Base-by-base conservation (phyloP, 768 basidiomycete species). In the Auricularia cornea region DNA sequence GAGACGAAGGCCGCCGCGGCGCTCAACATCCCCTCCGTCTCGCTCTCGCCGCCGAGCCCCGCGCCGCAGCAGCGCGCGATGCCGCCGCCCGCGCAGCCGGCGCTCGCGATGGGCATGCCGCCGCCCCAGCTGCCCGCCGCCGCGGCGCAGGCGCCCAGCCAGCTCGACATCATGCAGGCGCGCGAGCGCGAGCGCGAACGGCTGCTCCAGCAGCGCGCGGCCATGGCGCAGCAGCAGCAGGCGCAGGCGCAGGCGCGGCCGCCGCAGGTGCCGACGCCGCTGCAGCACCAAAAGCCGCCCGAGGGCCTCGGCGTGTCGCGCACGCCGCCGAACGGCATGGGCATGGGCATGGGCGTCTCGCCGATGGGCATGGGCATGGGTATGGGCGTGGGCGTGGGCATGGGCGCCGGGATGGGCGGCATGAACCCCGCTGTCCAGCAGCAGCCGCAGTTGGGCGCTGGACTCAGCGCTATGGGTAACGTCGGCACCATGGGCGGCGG, bases 1-100 rank as follows among this genome's bases (percentile, higher is more conserved):
- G 88, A 90, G 66, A 75, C 74, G 48, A 86, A 84, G 68, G 64
- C 68, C 30, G 54, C 54, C 16, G 54, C 54, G 26, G 28, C 23
- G 26, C 16, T 57, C 44, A 18, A 48, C 44, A 48, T 48, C 44
- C 44, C 44, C 44, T 18, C 44, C 44, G 44, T 48, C 16, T 48
- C 44, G 20, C 44, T 48, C 44, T 48, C 44, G 11, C 44, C 44
- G 23, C 44, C 44, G 6, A 48, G 23, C 6, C 44, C 44, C 6
- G 12, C 6, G 23, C 44, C 23, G 20, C 20, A 18, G 20, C 23
- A 18, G 28, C 60, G 29, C 18, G 60, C 32, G 32, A 28, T 41
- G 30, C 51, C 59, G 65, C 20, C 59, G 60, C 12, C 60, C 65
- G 8, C 65, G 61, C 23, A 62, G 60, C 38, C 35, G 35, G 35